A percentile compares a stretch with the other conserved stretches of the same genome.
phyloP scores from a whole-genome alignment of 306 rosid species.

The Lupinus albus region DNA sequence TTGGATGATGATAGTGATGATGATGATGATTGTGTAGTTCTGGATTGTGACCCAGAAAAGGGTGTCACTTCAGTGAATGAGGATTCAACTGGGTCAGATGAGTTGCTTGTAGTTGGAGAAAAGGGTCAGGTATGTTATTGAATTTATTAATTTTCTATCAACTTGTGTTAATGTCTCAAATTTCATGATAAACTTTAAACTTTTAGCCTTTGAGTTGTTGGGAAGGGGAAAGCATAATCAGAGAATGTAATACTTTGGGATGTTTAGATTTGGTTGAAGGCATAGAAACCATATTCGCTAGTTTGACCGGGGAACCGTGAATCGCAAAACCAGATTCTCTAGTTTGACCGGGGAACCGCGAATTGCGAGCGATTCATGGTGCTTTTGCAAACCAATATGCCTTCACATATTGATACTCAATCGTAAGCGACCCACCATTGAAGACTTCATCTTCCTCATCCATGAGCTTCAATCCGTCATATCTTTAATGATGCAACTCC shows the following conservation, averaged over 20 bases:
- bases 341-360: too few species aligned
- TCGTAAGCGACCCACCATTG: too few species aligned
- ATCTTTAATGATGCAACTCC: too few species aligned
- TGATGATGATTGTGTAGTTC: slow-evolving; percentile 66
- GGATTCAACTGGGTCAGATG: slow-evolving; percentile 54
- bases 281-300: too few species aligned
- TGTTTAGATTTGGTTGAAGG: slow-evolving; percentile 19
- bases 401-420: too few species aligned
- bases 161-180: not conserved
- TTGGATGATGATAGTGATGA: slow-evolving; percentile 38
- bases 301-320: too few species aligned
- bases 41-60: slow-evolving; percentile 75
- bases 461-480: too few species aligned
- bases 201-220: not conserved
- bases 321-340: too few species aligned
- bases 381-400: too few species aligned
- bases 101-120: slow-evolving; percentile 70
- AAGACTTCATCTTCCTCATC: too few species aligned
- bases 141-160: not conserved
- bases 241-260: not conserved
- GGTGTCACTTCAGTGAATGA: slow-evolving; percentile 44
- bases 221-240: not conserved
- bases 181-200: not conserved
- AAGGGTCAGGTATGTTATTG: slow-evolving; percentile 68
- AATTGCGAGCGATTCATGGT: too few species aligned